Evolutionary conservation across 192 early-diverging fungal genomes (phyloP).

Genomic region (Chytriomyces confervae): DNA sequence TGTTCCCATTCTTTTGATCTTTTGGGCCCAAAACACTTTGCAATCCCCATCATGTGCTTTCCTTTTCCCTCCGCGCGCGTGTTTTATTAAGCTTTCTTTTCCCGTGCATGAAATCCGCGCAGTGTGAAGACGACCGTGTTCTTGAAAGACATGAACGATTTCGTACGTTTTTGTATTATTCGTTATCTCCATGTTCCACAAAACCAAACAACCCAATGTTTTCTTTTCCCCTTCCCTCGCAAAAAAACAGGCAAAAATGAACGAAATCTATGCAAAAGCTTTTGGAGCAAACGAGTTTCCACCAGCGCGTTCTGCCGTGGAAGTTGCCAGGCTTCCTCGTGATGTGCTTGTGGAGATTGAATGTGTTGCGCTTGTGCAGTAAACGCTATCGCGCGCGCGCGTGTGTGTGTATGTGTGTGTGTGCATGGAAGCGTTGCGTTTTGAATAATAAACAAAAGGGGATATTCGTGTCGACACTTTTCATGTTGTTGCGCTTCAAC

Average conservation of each 20-base stretch:
- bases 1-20: not conserved
- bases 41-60: not conserved
- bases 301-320: slow-evolving; percentile 70
- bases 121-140: slow-evolving; percentile 95
- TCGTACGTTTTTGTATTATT: slow-evolving; percentile 44
- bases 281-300: slow-evolving; percentile 49
- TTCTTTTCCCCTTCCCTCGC: not conserved
- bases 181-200: not conserved
- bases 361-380: slow-evolving; percentile 70
- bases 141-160: slow-evolving; percentile 85
- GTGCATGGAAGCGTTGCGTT: no score
- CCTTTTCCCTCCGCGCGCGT: not conserved
- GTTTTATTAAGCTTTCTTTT: not conserved
- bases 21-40: not conserved
- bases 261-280: slow-evolving; percentile 84
- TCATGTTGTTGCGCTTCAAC: no score
- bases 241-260: slow-evolving; percentile 61
- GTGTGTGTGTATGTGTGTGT: no score
- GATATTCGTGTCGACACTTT: no score
- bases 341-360: slow-evolving; percentile 94
- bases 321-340: slow-evolving; percentile 91
- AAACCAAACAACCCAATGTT: not conserved
- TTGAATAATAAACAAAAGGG: no score
- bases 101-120: not conserved
- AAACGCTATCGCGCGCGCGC: no score